A percentile compares a stretch with the other conserved stretches of the same genome.
Evolutionary conservation across 345 rosid genomes (phyloP).

Genomic region (Hypericum androsaemum): DNA sequence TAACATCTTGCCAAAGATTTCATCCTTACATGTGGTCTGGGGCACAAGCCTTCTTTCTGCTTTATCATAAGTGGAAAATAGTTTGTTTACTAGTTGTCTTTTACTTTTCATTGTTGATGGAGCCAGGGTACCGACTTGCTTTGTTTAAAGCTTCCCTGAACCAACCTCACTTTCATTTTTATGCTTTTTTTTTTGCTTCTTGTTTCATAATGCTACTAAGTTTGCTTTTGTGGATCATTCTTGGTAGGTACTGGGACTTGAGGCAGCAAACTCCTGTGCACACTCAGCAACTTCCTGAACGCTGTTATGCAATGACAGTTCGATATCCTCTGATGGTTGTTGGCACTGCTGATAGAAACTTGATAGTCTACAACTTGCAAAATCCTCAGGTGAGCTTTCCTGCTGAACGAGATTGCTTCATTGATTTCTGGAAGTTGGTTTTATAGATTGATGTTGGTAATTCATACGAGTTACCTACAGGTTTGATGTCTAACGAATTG

Average conservation of each 20-base stretch:
- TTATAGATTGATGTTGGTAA: too few species aligned
- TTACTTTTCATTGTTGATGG: neutral
- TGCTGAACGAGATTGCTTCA: neutral
- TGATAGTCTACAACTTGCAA: conserved; percentile 73
- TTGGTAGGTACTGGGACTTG: conserved; percentile 78
- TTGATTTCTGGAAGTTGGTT: too few species aligned
- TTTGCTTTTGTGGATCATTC: conserved; percentile 1
- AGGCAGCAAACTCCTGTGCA: conserved; percentile 86
- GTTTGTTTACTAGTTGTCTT: neutral
- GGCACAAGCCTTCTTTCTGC: neutral
- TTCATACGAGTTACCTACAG: too few species aligned
- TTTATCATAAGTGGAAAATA: neutral
- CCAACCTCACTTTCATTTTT: too few species aligned
- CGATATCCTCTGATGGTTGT: conserved; percentile 92
- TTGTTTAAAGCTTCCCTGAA: neutral
- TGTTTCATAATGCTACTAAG: neutral
- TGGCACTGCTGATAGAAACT: conserved; percentile 92
- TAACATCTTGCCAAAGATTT: neutral
- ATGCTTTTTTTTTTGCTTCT: neutral
- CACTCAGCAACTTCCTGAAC: conserved; percentile 91
- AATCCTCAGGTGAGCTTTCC: conserved; percentile 67
- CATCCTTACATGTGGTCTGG: neutral
- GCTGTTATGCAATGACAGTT: conserved; percentile 77
- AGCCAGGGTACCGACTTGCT: neutral
- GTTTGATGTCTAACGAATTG: neutral